Base-by-base conservation (phyloP, 495 filamentous ascomycete genomes). In the Collariella sp. region DNA sequence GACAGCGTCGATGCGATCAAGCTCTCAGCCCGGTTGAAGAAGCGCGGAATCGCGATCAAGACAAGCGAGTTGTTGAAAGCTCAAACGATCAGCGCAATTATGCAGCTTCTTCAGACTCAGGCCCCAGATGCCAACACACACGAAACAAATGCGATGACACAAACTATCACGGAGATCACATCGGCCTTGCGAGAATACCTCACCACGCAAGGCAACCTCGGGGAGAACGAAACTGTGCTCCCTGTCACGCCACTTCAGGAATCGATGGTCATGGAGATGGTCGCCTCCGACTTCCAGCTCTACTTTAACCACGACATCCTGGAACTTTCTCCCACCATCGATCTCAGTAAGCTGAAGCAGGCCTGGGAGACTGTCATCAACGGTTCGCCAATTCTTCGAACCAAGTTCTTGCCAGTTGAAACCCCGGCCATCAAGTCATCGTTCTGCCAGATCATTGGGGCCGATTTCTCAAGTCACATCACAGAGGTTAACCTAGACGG, bases 301-400 rank as follows among this genome's bases (percentile, higher is more conserved):
- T 95, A 96, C 64, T 90, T 89, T 70, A 95, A 91, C 56, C 84
- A 87, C 54, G 83, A 91, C 60, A 67, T 82, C 4, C 66, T 90
- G 41, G 77, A 80, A 34, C 61, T 88, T 0, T 54, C 70, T 2
- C 52, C 63, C 0, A 57, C 70, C 0, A 59, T 82, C 3, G 76
- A 93, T 54, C 43, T 78, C 2, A 24, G 52, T 0, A 72, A 57
- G 24, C 70, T 95, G 7, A 76, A 74, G 44, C 45, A 63, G 26
- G 85, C 89, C 5, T 88, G 85, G 79, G 63, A 62, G 7, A 67
- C 62, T 2, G 80, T 86, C 18, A 70, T 83, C 20, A 64, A 73
- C 0, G 66, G 75, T 1, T 78, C 78, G 44, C 83, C 87, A 9
- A 88, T 95, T 52, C 74, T 94, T 9, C 76, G 88, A 15, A 94